Conservation (phyloP, 805 yeast species). For the Candida corydali region DNA sequence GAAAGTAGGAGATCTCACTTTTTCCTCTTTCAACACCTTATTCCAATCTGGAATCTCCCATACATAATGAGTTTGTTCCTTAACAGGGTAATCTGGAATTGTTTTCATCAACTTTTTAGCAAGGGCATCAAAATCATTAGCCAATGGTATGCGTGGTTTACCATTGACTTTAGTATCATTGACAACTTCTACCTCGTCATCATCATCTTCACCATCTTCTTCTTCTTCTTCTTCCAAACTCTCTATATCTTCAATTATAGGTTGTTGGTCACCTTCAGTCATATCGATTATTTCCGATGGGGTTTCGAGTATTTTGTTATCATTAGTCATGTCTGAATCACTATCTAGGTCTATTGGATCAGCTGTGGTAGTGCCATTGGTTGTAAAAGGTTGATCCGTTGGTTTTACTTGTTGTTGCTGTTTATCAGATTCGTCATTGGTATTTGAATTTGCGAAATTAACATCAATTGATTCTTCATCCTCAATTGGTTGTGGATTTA, state of each 20-base stretch:
- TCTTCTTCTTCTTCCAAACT: conserved; percentile 14
- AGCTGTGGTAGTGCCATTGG: conserved; percentile 2
- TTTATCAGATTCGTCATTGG: not conserved
- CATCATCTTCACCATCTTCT: conserved; percentile 6
- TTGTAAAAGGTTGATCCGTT: not conserved
- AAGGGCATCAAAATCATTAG: conserved; percentile 26
- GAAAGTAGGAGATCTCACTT: conserved; percentile 46
- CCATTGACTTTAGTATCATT: conserved; percentile 6
- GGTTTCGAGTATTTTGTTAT: not conserved
- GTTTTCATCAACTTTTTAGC: conserved; percentile 33
- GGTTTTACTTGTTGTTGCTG: not conserved
- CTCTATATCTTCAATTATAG: conserved; percentile 13
- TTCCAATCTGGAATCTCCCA: conserved; percentile 54
- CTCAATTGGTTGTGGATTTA: not conserved
- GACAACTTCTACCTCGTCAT: conserved; percentile 4
- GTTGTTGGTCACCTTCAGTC: conserved; percentile 15
- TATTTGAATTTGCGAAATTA: not conserved
- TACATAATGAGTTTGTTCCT: conserved; percentile 32
- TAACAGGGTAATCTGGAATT: conserved; percentile 35
- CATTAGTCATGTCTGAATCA: conserved; percentile 1
- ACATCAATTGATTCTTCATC: not conserved
- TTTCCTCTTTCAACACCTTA: conserved; percentile 29
- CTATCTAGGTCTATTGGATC: conserved; percentile 6
- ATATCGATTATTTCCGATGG: conserved; percentile 9
- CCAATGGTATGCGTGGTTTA: conserved; percentile 13